Base-by-base conservation (phyloP, 2,329 filamentous ascomycete genomes). In the Fonsecaea monophora region DNA sequence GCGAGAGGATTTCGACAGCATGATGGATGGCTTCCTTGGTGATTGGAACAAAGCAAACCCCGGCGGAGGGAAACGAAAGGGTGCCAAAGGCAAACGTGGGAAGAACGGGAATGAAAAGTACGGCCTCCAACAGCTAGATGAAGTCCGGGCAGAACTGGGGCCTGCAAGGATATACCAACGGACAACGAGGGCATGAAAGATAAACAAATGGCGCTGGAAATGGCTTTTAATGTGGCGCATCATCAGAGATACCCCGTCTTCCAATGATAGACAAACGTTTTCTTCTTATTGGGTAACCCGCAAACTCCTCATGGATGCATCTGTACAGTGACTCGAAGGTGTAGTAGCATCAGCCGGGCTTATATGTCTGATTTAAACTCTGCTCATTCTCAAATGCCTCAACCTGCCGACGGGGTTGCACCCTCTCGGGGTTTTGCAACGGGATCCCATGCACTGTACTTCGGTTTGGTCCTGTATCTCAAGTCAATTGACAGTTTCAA, bases 1-100 rank as follows among this genome's bases (percentile, higher is more conserved):
- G 42, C 84, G 92, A 54, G 82, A 85, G 45, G 94, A 97, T 76
- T 97, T 99, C 78, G 90, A 97, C 76, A 86, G 84, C 68, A 92
- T 98, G 76, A 88, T 99, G 84, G 94, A 98, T 76, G 94, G 97
- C 64, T 99, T 99, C 80, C 80, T 98, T 32, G 91, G 89, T 8
- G 88, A 84, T 38, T 82, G 81, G 80, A 78, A 81, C 53, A 79
- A 79, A 70, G 79, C 81, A 58, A 76, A 74, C 48, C 73, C 72
- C 7, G 70, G 72, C 37, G 70, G 72, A 40, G 72, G 78, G 73
- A 82, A 82, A 72, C 75, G 79, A 7, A 80, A 79, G 69, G 81
- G 76, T 8, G 79, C 77, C 10, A 81, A 82, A 71, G 78, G 75
- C 81, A 89, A 89, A 77, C 79, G 85, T 62, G 86, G 92, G 21